These are phyloP conservation scores for Rhodamnia argentea DNA, from an alignment of 345 rosid species.

Conservation along the genomic window DNA sequence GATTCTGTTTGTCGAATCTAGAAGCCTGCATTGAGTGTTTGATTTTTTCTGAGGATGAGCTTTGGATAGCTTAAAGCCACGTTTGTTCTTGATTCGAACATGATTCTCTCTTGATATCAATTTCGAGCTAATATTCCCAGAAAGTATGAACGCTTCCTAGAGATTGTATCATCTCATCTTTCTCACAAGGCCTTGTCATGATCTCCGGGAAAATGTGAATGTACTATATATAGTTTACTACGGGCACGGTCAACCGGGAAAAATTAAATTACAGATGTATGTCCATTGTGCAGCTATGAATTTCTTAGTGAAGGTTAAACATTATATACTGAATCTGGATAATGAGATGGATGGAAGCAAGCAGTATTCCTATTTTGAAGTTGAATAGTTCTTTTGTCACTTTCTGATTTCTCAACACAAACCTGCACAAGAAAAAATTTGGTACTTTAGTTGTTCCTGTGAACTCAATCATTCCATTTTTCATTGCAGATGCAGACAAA, in stretches of 20 bases:
- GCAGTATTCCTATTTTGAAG: neutral
- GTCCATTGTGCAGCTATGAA: neutral
- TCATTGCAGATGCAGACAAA: constrained; percentile 24
- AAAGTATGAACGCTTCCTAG: neutral
- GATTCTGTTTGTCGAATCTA: too few relatives aligned
- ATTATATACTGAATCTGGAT: neutral
- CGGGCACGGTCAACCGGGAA: neutral
- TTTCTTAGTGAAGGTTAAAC: neutral
- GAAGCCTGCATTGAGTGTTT: neutral
- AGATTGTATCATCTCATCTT: neutral
- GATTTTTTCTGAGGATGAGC: neutral
- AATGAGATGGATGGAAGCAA: neutral
- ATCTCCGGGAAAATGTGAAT: neutral
- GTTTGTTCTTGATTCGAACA: neutral
- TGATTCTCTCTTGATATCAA: neutral
- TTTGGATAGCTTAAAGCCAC: neutral
- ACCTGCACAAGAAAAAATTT: neutral
- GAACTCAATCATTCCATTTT: neutral
- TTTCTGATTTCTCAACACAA: neutral
- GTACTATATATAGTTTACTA: neutral
- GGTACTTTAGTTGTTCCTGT: too few relatives aligned
- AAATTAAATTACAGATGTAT: neutral
- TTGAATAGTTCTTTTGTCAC: neutral
- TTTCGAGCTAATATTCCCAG: neutral
- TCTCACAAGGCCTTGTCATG: neutral